These are phyloP conservation scores for Cicer yamashitae DNA, from an alignment of 306 rosid species.

Conservation along the genomic window DNA sequence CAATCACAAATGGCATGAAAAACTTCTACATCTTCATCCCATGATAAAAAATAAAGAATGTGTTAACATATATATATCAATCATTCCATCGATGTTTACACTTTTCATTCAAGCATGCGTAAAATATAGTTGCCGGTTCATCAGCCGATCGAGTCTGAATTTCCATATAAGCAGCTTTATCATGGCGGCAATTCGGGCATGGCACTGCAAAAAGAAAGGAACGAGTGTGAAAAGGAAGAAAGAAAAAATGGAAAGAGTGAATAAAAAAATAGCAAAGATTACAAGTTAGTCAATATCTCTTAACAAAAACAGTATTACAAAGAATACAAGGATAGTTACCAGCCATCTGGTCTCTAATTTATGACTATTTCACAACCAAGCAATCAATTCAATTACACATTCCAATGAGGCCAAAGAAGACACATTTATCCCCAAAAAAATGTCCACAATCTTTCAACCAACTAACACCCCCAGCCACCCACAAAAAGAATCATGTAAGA, in stretches of 20 bases:
- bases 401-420: slow-evolving; percentile 12
- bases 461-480: not conserved
- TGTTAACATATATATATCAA: not conserved
- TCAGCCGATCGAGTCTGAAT: slow-evolving; percentile 74
- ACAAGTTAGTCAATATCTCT: not conserved
- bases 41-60: not conserved
- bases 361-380: not conserved
- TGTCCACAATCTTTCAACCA: not conserved
- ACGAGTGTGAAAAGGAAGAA: slow-evolving; percentile 1
- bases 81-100: slow-evolving; percentile 63
- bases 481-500: not conserved
- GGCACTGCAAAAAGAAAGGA: slow-evolving; percentile 44
- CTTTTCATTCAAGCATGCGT: slow-evolving; percentile 55
- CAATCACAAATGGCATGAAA: slow-evolving; percentile 1
- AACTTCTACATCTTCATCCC: not conserved
- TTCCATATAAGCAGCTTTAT: slow-evolving; percentile 54
- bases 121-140: slow-evolving; percentile 71
- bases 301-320: not conserved
- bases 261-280: not conserved
- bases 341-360: not conserved
- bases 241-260: not conserved
- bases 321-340: not conserved
- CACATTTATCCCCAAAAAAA: not conserved
- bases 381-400: not conserved
- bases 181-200: slow-evolving; percentile 62